These are phyloP conservation scores for Pontederia crassipes DNA, from an alignment of 176 grass and related monocot species.

Conservation along the genomic window DNA sequence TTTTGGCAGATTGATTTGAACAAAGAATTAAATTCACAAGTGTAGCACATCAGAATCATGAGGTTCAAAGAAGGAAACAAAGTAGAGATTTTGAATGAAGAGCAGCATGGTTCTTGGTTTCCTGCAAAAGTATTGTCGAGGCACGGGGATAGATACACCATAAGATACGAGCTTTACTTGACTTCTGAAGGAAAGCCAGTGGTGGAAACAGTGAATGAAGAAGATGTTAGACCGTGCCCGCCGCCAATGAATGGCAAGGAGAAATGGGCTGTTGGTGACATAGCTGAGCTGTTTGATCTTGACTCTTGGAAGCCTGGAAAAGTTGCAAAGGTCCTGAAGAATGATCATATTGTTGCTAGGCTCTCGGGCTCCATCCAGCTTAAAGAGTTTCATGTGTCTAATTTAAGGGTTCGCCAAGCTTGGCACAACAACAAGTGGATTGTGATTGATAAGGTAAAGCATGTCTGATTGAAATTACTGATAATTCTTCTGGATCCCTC, in stretches of 20 bases:
- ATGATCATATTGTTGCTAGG: neutral
- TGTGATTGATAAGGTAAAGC: constrained; percentile 31
- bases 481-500: neutral
- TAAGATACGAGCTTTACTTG: constrained; percentile 13
- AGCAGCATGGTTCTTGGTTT: constrained; percentile 16
- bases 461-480: neutral
- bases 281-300: constrained; percentile 51
- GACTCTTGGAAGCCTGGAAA: constrained; percentile 3
- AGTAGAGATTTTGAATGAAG: constrained; percentile 17
- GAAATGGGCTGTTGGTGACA: constrained; percentile 56
- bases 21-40: neutral
- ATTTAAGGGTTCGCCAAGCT: constrained; percentile 20
- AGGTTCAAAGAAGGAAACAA: constrained; percentile 29
- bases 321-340: constrained; percentile 1
- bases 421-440: constrained; percentile 22
- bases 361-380: constrained; percentile 13
- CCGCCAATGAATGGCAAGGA: constrained; percentile 19
- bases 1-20: constrained; percentile 2
- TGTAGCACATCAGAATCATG: constrained; percentile 8
- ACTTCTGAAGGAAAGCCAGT: constrained; percentile 8
- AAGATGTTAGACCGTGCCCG: constrained; percentile 24
- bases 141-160: neutral
- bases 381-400: constrained; percentile 1
- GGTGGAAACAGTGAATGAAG: constrained; percentile 13
- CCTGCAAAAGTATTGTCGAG: constrained; percentile 11